Percentiles rank a stretch among this genome's conserved stretches.
phyloP scores from a whole-genome alignment of 2,329 filamentous ascomycete species.

The Xylaria digitata region DNA sequence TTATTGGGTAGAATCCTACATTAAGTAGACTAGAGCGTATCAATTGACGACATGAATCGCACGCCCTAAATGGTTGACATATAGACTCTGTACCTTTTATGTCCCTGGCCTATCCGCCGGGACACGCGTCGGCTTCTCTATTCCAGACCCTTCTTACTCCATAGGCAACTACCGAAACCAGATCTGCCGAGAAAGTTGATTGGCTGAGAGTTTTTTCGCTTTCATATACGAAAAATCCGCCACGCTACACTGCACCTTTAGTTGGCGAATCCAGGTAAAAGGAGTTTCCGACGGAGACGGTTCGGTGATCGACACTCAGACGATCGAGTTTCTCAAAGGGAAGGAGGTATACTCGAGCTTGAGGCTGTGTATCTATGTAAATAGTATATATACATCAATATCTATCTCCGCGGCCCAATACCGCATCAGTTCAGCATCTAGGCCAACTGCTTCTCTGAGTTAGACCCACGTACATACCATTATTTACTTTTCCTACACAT shows the following conservation, averaged over 20 bases:
- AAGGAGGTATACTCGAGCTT: too few relatives aligned
- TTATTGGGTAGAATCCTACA: neutral
- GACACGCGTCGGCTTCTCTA: neutral
- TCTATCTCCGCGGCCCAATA: neutral
- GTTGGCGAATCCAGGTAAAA: neutral
- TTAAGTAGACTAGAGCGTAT: neutral
- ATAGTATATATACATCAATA: neutral
- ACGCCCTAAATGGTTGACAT: neutral
- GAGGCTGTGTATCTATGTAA: neutral
- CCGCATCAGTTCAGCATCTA: neutral
- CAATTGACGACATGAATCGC: neutral
- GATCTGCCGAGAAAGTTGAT: constrained; percentile 8
- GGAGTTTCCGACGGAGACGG: neutral
- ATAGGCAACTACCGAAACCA: neutral
- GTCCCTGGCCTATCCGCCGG: neutral
- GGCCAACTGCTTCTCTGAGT: neutral
- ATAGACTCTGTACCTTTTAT: too few relatives aligned
- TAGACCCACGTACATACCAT: neutral
- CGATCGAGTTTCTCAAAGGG: neutral
- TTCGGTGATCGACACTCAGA: neutral
- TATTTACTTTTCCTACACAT: neutral
- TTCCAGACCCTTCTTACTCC: neutral
- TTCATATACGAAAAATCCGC: constrained; percentile 16
- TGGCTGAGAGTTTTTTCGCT: constrained; percentile 20
- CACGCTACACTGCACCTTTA: neutral